Conservation (phyloP, 768 basidiomycete genomes). For the Tephrocybe sp. region DNA sequence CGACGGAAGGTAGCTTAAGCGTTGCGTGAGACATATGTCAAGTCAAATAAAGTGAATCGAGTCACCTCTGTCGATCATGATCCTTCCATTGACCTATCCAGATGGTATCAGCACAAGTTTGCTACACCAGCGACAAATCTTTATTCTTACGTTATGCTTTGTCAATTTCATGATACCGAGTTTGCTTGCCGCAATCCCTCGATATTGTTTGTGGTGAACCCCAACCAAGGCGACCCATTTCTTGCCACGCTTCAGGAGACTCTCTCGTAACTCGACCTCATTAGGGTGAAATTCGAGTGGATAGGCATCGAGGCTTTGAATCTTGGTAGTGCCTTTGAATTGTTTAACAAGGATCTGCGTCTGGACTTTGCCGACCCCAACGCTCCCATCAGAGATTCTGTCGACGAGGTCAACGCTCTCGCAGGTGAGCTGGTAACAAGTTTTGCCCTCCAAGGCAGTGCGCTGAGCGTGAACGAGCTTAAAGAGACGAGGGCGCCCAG, state of each 20-base stretch:
- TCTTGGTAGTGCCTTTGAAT: conserved; percentile 52
- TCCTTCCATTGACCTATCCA: conserved; percentile 50
- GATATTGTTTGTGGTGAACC: conserved; percentile 55
- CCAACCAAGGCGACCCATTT: conserved; percentile 56
- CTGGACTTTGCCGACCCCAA: conserved; percentile 40
- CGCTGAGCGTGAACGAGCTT: conserved; percentile 41
- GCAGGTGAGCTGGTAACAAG: conserved; percentile 43
- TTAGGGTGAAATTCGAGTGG: conserved; percentile 52
- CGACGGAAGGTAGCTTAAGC: conserved; percentile 46
- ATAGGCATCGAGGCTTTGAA: conserved; percentile 49
- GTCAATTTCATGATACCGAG: conserved; percentile 27
- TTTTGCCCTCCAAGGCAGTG: conserved; percentile 33
- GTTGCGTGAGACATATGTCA: neutral
- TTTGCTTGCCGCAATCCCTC: conserved; percentile 46
- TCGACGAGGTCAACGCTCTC: conserved; percentile 56
- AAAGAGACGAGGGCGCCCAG: conserved; percentile 51
- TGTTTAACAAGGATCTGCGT: conserved; percentile 37
- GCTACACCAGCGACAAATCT: too few relatives aligned
- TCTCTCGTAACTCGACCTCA: conserved; percentile 36
- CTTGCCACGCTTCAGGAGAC: conserved; percentile 45
- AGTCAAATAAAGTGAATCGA: neutral
- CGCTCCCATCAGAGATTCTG: conserved; percentile 21
- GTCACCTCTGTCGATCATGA: conserved; percentile 59
- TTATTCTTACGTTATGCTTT: conserved; percentile 46
- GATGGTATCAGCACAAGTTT: too few relatives aligned